Percentiles rank a stretch among this genome's conserved stretches.
Evolutionary conservation across 78 protist genomes (phyloP).

Genomic region (Monocercomonoides exilis): DNA sequence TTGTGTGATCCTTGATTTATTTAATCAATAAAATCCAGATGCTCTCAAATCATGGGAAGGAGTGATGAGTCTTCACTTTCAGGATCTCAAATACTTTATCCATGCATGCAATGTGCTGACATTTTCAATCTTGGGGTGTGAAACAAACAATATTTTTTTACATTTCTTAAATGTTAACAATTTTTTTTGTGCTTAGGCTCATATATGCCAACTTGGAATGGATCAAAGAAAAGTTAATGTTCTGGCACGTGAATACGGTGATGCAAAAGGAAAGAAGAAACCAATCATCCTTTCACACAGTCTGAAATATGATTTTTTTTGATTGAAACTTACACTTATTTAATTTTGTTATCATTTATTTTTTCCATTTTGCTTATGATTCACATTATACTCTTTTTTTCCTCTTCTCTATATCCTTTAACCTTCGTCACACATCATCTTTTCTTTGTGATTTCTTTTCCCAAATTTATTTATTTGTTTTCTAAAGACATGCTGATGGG

Average conservation of each 20-base stretch:
- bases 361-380: not conserved
- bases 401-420: not conserved
- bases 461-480: not conserved
- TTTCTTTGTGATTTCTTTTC: not conserved
- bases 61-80: not conserved
- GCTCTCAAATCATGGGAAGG: slow-evolving; percentile 42
- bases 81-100: slow-evolving; percentile 50
- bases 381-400: not conserved
- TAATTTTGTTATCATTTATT: not conserved
- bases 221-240: slow-evolving; percentile 50
- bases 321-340: not conserved
- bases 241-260: slow-evolving; percentile 45
- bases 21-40: not conserved
- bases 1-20: not conserved
- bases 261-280: not conserved
- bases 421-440: not conserved
- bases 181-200: not conserved
- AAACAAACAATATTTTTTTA: too few species aligned
- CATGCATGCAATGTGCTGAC: slow-evolving; percentile 53
- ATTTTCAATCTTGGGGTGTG: slow-evolving; percentile 33
- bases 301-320: not conserved
- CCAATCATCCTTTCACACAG: slow-evolving; percentile 37
- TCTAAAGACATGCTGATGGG: slow-evolving; percentile 28
- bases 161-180: not conserved
- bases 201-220: slow-evolving; percentile 44